These are phyloP conservation scores for Talaromyces proteolyticus DNA, from an alignment of 495 filamentous ascomycete genomes.

Conservation along the genomic window DNA sequence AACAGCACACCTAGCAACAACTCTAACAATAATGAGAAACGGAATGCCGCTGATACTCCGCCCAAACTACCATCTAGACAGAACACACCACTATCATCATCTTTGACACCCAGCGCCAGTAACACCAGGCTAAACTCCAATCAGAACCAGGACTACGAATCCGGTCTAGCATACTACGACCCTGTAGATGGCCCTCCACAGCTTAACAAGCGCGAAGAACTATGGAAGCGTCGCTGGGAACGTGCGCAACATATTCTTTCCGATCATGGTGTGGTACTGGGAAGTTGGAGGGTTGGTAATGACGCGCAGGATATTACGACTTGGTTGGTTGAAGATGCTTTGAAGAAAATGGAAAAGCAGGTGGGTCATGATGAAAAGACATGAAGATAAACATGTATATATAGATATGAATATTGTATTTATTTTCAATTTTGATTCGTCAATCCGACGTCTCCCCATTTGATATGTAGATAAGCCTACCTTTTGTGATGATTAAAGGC, in stretches of 20 bases:
- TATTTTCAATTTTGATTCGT: too few species aligned
- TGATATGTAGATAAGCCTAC: too few species aligned
- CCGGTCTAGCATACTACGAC: background rate
- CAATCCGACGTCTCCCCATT: too few species aligned
- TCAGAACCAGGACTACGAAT: background rate
- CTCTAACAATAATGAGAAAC: background rate
- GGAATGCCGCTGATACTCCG: background rate
- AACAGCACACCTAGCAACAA: conserved; percentile 10
- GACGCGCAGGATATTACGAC: conserved; percentile 62
- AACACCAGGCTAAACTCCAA: background rate
- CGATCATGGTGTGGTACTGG: conserved; percentile 62
- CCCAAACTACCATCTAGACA: conserved; percentile 10
- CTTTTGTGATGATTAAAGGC: too few species aligned
- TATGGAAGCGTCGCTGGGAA: conserved; percentile 78
- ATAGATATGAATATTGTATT: too few species aligned
- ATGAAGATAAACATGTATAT: background rate
- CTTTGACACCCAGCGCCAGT: conserved; percentile 10
- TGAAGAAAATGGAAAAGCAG: conserved; percentile 16
- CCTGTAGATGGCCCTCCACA: conserved; percentile 13
- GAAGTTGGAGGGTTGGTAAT: conserved; percentile 79
- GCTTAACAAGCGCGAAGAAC: conserved; percentile 70
- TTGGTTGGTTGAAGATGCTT: conserved; percentile 42
- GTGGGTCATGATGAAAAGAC: background rate
- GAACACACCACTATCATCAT: conserved; percentile 9
- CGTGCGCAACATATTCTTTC: conserved; percentile 66